Evolutionary conservation across 129 eudicot species (phyloP), one percentile per base, ranked within the genome.

Genomic region (Flaveria trinervia): DNA sequence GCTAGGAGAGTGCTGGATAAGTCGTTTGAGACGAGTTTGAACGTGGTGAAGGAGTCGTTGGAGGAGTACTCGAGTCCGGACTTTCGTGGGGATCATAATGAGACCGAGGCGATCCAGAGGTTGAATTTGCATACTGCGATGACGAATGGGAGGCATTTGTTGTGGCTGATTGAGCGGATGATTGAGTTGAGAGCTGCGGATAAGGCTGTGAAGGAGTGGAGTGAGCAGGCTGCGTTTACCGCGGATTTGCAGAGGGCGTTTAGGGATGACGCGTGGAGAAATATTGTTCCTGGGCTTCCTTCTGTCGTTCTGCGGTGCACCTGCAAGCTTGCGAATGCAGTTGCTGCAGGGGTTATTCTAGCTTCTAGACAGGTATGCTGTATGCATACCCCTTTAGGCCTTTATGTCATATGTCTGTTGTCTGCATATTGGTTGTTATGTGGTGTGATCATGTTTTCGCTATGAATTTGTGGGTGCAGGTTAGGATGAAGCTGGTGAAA

Each of bases 131-230:
- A 94, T 64, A 83, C 86, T 0, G 93, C 96, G 0, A 82, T 91
- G 98, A 94, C 92, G 11, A 91, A 86, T 48, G 88, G 88, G 83
- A 89, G 87, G 83, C 96, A 94, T 83, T 70, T 94, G 92, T 41
- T 94, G 84, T 91, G 98, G 98, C 23, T 94, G 62, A 87, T 94
- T 77, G 98, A 94, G 81, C 87, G 97, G 88, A 94, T 94, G 98
- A 86, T 94, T 48, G 98, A 94, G 89, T 69, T 94, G 54, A 86
- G 87, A 68, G 98, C 89, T 20, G 98, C 98, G 1, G 97, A 94
- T 73, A 68, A 65, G 6, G 98, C 98, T 0, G 96, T 91, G 15
- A 88, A 77, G 80, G 90, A 86, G 74, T 93, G 97, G 98, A 93
- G 96, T 56, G 86, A 94, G 17, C 98, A 88, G 84, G 79, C 84